A percentile compares a stretch with the other conserved stretches of the same genome.
These are phyloP conservation scores for Arbutus unedo DNA, from an alignment of 148 eudicot genomes.

Conservation along the genomic window DNA sequence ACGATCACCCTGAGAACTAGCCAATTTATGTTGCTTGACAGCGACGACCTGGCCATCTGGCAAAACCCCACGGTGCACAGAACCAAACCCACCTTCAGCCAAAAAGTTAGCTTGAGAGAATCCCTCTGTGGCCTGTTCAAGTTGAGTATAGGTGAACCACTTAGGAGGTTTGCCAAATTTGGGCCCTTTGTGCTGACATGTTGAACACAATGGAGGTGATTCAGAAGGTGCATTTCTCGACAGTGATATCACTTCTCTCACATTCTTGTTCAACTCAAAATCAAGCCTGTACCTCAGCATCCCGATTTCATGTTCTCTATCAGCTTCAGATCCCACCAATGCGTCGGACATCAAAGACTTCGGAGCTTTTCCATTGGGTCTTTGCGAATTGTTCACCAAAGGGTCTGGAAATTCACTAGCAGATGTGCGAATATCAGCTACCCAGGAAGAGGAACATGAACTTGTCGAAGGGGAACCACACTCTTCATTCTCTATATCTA, in stretches of 20 bases:
- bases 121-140: slow-evolving; percentile 64
- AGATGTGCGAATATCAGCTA: slow-evolving; percentile 31
- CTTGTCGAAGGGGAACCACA: slow-evolving; percentile 47
- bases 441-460: slow-evolving; percentile 43
- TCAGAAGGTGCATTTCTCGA: slow-evolving; percentile 46
- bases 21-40: slow-evolving; percentile 75
- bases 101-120: slow-evolving; percentile 64
- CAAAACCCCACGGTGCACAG: slow-evolving; percentile 73
- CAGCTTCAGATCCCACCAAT: slow-evolving; percentile 22
- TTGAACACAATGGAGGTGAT: slow-evolving; percentile 76
- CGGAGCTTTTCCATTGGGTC: slow-evolving; percentile 26
- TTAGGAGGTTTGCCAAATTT: slow-evolving; percentile 68
- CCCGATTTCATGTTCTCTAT: slow-evolving; percentile 23
- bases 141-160: slow-evolving; percentile 63
- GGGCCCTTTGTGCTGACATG: slow-evolving; percentile 73
- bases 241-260: slow-evolving; percentile 51
- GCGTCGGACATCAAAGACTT: slow-evolving; percentile 27
- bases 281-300: slow-evolving; percentile 26
- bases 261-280: slow-evolving; percentile 24
- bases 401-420: slow-evolving; percentile 23
- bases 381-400: slow-evolving; percentile 26
- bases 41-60: slow-evolving; percentile 73
- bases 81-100: slow-evolving; percentile 91
- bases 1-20: slow-evolving; percentile 80
- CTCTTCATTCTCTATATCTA: slow-evolving; percentile 54